Evolutionary conservation across 345 rosid genomes (phyloP), one percentile per base, ranked within the genome.

Genomic region (Salix udensis): DNA sequence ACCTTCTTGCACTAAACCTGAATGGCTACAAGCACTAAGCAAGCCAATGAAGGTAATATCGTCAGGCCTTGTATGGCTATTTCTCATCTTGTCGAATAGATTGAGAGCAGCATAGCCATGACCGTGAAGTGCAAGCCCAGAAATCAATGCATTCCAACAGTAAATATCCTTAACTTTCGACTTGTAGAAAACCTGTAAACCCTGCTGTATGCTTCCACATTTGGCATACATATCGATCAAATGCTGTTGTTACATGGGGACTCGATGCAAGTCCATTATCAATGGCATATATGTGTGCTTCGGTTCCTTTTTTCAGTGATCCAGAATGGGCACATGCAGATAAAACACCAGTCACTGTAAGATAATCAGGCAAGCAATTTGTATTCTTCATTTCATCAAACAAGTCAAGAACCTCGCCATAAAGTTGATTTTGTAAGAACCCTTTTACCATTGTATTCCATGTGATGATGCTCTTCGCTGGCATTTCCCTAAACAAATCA

Each of bases 381-480:
- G 18, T 44, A 26, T 71, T 48, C 40, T 60, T 69, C 85, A 82
- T 78, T 68, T 58, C 68, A 50, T 79, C 82, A 68, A 82, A 82
- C 64, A 62, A 75, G 12, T 62, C 52, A 52, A 82, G 26, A 71
- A 37, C 77, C 64, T 78, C 71, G 0, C 15, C 3, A 6, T 67
- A 78, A 8, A 60, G 67, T 65, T 73, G 74, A 53, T 58, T 55
- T 12, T 72, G 81, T 65, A 83, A 55, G 60, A 74, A 79, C 42
- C 85, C 85, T 30, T 73, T 69, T 36, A 79, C 74, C 78, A 83
- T 52, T 7, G 83, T 50, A 64, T 83, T 83, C 85, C 83, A 77
- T 11, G 83, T 71, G 39, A 76, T 21, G 31, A 53, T 60, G 46
- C 73, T 79, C 50, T 73, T 77, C 18, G 30, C 31, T 2, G 73